phyloP scores from a whole-genome alignment of 208 protist genomes.

The Crithidia bombi region DNA sequence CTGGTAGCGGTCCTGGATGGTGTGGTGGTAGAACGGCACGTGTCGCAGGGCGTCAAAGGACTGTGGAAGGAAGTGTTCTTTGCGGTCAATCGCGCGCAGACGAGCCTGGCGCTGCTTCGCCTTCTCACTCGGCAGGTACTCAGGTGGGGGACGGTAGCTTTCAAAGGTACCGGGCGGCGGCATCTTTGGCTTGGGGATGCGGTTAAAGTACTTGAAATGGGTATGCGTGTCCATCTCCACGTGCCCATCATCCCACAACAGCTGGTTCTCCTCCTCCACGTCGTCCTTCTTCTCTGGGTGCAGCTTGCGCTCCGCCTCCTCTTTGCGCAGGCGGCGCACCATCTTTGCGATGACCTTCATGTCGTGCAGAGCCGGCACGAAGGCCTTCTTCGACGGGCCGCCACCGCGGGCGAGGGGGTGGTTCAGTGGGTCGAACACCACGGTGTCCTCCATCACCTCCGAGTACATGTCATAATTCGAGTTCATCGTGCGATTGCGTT shows the following conservation, averaged over 20 bases:
- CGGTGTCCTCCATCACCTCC: conserved; percentile 79
- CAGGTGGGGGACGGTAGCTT: conserved; percentile 98
- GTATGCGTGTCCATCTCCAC: conserved; percentile 90
- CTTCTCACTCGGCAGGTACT: conserved; percentile 96
- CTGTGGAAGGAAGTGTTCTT: conserved; percentile 94
- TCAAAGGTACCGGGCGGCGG: conserved; percentile 95
- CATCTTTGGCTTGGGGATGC: conserved; percentile 76
- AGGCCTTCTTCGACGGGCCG: conserved; percentile 84
- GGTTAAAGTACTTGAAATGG: conserved; percentile 89
- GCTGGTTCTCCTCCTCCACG: conserved; percentile 42
- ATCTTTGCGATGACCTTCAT: conserved; percentile 94
- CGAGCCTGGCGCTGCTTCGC: conserved; percentile 89
- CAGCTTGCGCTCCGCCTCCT: conserved; percentile 49
- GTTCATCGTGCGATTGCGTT: conserved; percentile 92
- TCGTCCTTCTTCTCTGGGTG: conserved; percentile 24
- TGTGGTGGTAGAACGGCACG: conserved; percentile 95
- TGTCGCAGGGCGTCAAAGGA: conserved; percentile 93
- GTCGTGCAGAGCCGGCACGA: conserved; percentile 85
- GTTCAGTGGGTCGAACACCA: conserved; percentile 91
- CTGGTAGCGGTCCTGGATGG: conserved; percentile 98
- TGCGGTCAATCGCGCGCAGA: conserved; percentile 91
- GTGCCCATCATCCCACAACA: conserved; percentile 86
- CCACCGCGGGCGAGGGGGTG: conserved; percentile 90
- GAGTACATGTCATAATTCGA: conserved; percentile 90
- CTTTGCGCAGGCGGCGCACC: conserved; percentile 75